These are phyloP conservation scores for Peronospora tabacina DNA, from an alignment of 352 stramenopile species.

Conservation along the genomic window DNA sequence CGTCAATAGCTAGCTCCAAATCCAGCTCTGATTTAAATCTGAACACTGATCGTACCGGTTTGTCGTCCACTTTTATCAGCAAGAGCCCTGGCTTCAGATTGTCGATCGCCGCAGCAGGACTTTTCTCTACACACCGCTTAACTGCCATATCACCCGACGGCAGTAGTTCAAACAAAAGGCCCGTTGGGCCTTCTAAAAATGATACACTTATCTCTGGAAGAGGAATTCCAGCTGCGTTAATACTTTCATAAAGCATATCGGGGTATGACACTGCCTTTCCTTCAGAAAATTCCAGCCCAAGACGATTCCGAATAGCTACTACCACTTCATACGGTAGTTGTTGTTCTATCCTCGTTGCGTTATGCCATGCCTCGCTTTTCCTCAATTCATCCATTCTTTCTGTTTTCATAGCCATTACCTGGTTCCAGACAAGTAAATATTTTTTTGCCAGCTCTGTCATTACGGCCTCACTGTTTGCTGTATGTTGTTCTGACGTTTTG, in stretches of 20 bases:
- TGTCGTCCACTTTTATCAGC: slow-evolving; percentile 64
- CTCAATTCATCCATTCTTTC: slow-evolving; percentile 52
- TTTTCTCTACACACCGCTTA: slow-evolving; percentile 41
- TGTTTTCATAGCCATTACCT: slow-evolving; percentile 55
- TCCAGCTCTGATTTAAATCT: slow-evolving; percentile 46
- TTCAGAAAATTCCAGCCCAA: slow-evolving; percentile 38
- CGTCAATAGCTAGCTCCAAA: slow-evolving; percentile 47
- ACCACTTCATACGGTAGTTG: slow-evolving; percentile 67
- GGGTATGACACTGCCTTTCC: slow-evolving; percentile 35
- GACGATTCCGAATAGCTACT: slow-evolving; percentile 70
- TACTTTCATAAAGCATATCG: slow-evolving; percentile 55
- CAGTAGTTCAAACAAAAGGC: slow-evolving; percentile 49
- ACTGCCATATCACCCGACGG: slow-evolving; percentile 36
- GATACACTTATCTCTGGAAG: slow-evolving; percentile 73
- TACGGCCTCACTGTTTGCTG: slow-evolving; percentile 36
- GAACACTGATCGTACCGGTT: slow-evolving; percentile 41
- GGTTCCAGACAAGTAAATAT: slow-evolving; percentile 70
- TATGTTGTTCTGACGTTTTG: slow-evolving; percentile 45
- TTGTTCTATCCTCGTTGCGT: slow-evolving; percentile 54
- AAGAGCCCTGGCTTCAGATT: slow-evolving; percentile 65
- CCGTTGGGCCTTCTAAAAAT: slow-evolving; percentile 57
- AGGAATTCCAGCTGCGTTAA: slow-evolving; percentile 68
- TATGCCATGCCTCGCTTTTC: slow-evolving; percentile 51
- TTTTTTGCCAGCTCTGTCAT: slow-evolving; percentile 41
- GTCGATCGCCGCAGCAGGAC: slow-evolving; percentile 51